phyloP scores from a whole-genome alignment of 805 yeast genomes.

The Barnettozyma botsteinii region DNA sequence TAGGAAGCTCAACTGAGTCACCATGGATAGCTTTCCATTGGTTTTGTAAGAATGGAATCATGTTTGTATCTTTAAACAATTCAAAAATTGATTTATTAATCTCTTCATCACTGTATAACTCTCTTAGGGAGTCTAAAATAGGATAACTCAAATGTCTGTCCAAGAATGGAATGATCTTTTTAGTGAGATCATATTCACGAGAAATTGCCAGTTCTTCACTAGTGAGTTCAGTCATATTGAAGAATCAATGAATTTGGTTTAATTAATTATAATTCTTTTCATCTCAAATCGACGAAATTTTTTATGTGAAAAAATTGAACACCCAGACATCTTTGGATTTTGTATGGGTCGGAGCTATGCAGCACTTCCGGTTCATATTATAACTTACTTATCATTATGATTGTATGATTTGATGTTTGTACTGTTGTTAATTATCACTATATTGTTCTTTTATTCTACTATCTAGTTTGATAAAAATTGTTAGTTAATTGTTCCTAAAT shows the following conservation, averaged over 20 bases:
- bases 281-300: conserved; percentile 7
- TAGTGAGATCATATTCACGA: conserved; percentile 47
- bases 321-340: too few relatives aligned
- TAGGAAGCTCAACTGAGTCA: conserved; percentile 33
- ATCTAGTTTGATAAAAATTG: too few relatives aligned
- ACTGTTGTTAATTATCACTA: too few relatives aligned
- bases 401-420: too few relatives aligned
- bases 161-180: conserved; percentile 48
- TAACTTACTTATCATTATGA: too few relatives aligned
- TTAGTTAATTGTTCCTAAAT: too few relatives aligned
- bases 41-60: conserved; percentile 45
- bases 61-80: conserved; percentile 50
- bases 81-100: conserved; percentile 45
- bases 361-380: too few relatives aligned
- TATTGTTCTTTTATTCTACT: too few relatives aligned
- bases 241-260: too few relatives aligned
- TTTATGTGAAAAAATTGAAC: too few relatives aligned
- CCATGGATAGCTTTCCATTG: conserved; percentile 39
- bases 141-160: conserved; percentile 58
- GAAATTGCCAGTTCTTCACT: conserved; percentile 36
- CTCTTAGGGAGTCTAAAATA: conserved; percentile 41
- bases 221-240: conserved; percentile 23
- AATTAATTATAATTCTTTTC: too few relatives aligned
- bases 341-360: too few relatives aligned
- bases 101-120: conserved; percentile 39